Evolutionary conservation across 129 eudicot species (phyloP).

Genomic region (Logfia minima): DNA sequence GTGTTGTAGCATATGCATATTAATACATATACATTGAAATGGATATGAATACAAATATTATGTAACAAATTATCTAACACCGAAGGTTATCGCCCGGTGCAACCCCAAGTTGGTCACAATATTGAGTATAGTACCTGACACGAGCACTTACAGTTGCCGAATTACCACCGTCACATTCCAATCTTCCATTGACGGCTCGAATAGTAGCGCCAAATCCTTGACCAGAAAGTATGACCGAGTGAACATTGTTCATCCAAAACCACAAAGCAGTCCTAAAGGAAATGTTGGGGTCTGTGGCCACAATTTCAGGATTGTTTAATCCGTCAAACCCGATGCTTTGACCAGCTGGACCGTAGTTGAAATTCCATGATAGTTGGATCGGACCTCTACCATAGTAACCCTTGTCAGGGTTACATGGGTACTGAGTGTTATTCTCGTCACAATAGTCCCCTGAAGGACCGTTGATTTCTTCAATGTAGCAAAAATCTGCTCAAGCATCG

Average conservation of each 20-base stretch:
- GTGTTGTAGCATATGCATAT: not conserved
- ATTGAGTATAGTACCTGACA: slow-evolving; percentile 31
- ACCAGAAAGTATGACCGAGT: slow-evolving; percentile 28
- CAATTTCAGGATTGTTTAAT: slow-evolving; percentile 36
- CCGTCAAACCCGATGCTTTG: slow-evolving; percentile 31
- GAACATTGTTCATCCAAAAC: slow-evolving; percentile 39
- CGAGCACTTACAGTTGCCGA: slow-evolving; percentile 21
- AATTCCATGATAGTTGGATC: slow-evolving; percentile 36
- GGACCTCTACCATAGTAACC: slow-evolving; percentile 44
- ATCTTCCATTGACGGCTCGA: slow-evolving; percentile 33
- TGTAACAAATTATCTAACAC: slow-evolving; percentile 22
- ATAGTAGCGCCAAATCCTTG: slow-evolving; percentile 41
- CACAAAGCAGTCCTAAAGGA: slow-evolving; percentile 34
- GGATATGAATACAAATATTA: not conserved
- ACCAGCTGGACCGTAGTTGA: slow-evolving; percentile 37
- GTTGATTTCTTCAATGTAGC: slow-evolving; percentile 33
- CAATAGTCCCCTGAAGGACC: slow-evolving; percentile 36
- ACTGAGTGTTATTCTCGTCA: slow-evolving; percentile 27
- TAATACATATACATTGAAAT: not conserved
- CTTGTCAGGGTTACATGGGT: slow-evolving; percentile 38
- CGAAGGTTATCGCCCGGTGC: slow-evolving; percentile 33
- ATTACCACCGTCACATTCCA: slow-evolving; percentile 33
- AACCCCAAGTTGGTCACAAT: slow-evolving; percentile 39
- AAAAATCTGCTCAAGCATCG: slow-evolving; percentile 18
- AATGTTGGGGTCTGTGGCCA: slow-evolving; percentile 31